Percentiles rank a stretch among this genome's conserved stretches.
phyloP scores from a whole-genome alignment of 2,329 filamentous ascomycete species.

The Botrytis medusae region DNA sequence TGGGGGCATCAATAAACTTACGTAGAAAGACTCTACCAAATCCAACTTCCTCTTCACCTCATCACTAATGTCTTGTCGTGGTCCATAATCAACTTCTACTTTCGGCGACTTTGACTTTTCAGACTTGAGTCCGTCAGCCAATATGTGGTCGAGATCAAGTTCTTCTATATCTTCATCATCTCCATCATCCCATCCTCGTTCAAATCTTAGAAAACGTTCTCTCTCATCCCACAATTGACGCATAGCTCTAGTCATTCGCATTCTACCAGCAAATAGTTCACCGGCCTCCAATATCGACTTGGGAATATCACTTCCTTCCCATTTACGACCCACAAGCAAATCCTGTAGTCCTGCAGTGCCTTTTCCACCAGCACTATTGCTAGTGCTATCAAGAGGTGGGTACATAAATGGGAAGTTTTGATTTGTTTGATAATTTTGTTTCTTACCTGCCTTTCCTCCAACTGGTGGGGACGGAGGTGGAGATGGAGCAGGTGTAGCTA shows the following conservation, averaged over 20 bases:
- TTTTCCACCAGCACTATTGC: conserved; percentile 88
- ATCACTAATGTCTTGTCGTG: conserved; percentile 50
- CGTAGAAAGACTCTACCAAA: conserved; percentile 81
- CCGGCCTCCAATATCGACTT: conserved; percentile 94
- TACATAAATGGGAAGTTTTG: conserved; percentile 99
- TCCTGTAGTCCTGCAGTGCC: conserved; percentile 80
- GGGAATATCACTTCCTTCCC: conserved; percentile 93
- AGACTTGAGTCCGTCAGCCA: conserved; percentile 45
- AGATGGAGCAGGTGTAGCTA: conserved; percentile 95
- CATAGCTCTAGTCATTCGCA: conserved; percentile 88
- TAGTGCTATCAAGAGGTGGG: conserved; percentile 83
- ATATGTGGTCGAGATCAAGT: conserved; percentile 45
- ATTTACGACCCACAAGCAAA: conserved; percentile 74
- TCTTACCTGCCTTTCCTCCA: conserved; percentile 92
- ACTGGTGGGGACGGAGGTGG: conserved; percentile 86
- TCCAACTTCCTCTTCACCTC: conserved; percentile 64
- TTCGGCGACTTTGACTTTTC: conserved; percentile 44
- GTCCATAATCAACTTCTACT: conserved; percentile 51
- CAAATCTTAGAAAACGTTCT: conserved; percentile 86
- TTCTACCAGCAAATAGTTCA: conserved; percentile 83
- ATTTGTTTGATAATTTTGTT: conserved; percentile 99
- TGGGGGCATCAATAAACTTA: conserved; percentile 49
- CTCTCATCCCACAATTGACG: conserved; percentile 94
- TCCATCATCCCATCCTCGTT: conserved; percentile 74
- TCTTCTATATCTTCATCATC: conserved; percentile 46